Conservation (phyloP, 2,329 filamentous ascomycete genomes). For the Neofusicoccum parvum region DNA sequence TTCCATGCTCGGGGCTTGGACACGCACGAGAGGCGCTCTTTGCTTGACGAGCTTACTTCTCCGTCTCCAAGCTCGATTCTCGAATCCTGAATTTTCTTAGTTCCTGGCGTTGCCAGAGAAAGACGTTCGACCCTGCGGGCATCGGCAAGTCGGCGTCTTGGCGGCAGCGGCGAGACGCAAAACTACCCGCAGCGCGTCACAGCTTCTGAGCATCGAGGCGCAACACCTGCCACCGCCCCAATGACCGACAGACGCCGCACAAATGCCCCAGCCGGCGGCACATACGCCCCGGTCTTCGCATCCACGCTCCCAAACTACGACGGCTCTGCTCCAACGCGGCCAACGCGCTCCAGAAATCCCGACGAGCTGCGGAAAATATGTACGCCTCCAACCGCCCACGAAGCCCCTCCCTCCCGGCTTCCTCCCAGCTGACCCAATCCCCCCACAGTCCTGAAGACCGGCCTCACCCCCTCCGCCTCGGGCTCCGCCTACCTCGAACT, state of each 20-base stretch:
- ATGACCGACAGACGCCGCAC: constrained; percentile 88
- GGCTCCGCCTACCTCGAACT: constrained; percentile 84
- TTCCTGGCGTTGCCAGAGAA: not conserved
- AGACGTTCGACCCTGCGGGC: not conserved
- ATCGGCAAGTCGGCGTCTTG: constrained; percentile 10
- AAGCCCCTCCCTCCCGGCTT: constrained; percentile 26
- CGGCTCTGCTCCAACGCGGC: constrained; percentile 47
- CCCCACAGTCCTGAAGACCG: constrained; percentile 79
- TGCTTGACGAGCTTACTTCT: too few species aligned
- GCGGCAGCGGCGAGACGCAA: not conserved
- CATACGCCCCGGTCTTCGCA: constrained; percentile 71
- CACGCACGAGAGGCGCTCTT: too few species aligned
- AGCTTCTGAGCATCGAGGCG: constrained; percentile 3
- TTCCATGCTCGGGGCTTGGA: too few species aligned
- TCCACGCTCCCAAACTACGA: constrained; percentile 52
- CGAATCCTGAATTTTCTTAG: not conserved
- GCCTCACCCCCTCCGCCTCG: constrained; percentile 87
- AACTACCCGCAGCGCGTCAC: constrained; percentile 15
- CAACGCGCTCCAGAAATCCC: constrained; percentile 62
- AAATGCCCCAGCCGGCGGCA: constrained; percentile 82
- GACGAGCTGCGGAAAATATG: constrained; percentile 84
- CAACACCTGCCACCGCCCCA: constrained; percentile 24
- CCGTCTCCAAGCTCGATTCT: not conserved
- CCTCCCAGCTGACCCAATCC: constrained; percentile 21
- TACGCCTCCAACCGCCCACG: constrained; percentile 44